Percentiles rank a stretch among this genome's conserved stretches.
Conservation (phyloP, 768 basidiomycete species). For the Kwoniella mangroviensis region DNA sequence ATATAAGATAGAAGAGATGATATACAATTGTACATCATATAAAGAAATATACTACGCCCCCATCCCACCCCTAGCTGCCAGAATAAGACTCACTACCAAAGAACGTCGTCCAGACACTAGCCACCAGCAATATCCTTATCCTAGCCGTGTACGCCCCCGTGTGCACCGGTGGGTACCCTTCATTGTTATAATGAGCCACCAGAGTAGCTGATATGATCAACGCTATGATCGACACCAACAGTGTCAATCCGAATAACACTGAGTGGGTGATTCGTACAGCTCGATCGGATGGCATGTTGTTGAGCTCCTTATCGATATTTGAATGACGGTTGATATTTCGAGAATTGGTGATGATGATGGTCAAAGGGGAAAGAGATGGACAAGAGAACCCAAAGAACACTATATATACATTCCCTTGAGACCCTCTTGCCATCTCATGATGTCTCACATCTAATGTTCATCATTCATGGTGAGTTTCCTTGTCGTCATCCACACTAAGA, state of each 20-base stretch:
- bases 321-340: background rate
- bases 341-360: background rate
- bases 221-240: constrained; percentile 50
- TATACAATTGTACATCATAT: no score
- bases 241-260: constrained; percentile 45
- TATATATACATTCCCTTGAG: no score
- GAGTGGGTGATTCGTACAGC: constrained; percentile 46
- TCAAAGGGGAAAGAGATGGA: background rate
- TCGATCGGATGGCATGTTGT: constrained; percentile 48
- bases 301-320: constrained; percentile 2
- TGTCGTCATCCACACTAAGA: no score
- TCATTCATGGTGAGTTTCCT: no score
- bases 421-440: no score
- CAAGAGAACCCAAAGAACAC: no score
- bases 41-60: background rate
- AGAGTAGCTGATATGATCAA: constrained; percentile 53
- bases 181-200: constrained; percentile 42
- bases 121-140: constrained; percentile 55
- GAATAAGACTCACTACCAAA: constrained; percentile 43
- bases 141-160: constrained; percentile 52
- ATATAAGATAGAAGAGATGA: background rate
- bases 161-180: constrained; percentile 43
- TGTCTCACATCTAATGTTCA: no score
- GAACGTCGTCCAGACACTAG: constrained; percentile 48
- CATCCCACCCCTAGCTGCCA: background rate